Percentiles rank a stretch among this genome's conserved stretches.
Conservation (phyloP, 2,329 filamentous ascomycete genomes). For the Aspergillus terreus region DNA sequence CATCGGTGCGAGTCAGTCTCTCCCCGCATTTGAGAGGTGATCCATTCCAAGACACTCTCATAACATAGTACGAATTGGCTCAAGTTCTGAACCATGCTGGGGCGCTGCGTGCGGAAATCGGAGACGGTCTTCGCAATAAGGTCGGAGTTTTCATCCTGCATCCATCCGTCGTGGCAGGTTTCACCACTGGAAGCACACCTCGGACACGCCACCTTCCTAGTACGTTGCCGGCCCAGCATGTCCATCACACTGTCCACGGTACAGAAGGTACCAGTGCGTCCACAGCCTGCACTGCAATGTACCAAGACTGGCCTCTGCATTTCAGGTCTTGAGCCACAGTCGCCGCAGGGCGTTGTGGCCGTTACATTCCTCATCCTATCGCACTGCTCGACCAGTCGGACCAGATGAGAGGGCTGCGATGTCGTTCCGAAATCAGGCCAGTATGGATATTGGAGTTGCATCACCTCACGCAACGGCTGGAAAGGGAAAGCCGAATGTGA, state of each 20-base stretch:
- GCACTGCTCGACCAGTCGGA: slow-evolving; percentile 85
- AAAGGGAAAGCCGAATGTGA: slow-evolving; percentile 75
- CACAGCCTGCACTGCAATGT: slow-evolving; percentile 94
- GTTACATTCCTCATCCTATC: slow-evolving; percentile 58
- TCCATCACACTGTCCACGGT: slow-evolving; percentile 94
- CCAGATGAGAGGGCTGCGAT: slow-evolving; percentile 78
- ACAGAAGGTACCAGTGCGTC: slow-evolving; percentile 92
- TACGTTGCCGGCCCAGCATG: slow-evolving; percentile 84
- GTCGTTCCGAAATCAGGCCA: slow-evolving; percentile 98
- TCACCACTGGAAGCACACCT: slow-evolving; percentile 16
- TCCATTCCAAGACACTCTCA: slow-evolving; percentile 89
- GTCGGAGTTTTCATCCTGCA: slow-evolving; percentile 68
- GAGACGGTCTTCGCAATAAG: slow-evolving; percentile 83
- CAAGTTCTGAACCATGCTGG: slow-evolving; percentile 96
- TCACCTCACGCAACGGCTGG: slow-evolving; percentile 82
- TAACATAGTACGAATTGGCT: slow-evolving; percentile 95
- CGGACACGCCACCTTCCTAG: slow-evolving; percentile 24
- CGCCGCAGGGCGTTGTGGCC: slow-evolving; percentile 18
- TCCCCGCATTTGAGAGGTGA: slow-evolving; percentile 42
- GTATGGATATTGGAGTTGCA: slow-evolving; percentile 88
- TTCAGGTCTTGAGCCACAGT: slow-evolving; percentile 53
- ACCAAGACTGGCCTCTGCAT: slow-evolving; percentile 72
- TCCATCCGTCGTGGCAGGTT: slow-evolving; percentile 53
- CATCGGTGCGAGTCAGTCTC: slow-evolving; percentile 6
- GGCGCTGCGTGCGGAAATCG: slow-evolving; percentile 79